Percentiles rank a stretch among this genome's conserved stretches.
These are phyloP conservation scores for Vitis labrusca DNA, from an alignment of 164 flowering plant genomes.

Conservation along the genomic window DNA sequence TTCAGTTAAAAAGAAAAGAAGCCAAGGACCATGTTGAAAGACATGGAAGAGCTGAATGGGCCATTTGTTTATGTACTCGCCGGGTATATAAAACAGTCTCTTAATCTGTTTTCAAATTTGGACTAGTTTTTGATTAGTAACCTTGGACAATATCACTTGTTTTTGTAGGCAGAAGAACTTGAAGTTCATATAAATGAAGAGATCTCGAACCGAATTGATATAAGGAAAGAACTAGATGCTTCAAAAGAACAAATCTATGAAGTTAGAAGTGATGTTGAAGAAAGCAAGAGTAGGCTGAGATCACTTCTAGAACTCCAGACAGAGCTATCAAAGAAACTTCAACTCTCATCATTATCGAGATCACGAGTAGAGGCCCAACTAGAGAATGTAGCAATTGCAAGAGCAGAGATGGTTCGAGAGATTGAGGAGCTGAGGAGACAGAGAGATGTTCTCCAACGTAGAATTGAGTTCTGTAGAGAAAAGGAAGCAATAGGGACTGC, in stretches of 20 bases:
- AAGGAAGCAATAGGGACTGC: conserved; percentile 43
- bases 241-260: conserved; percentile 35
- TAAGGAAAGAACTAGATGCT: conserved; percentile 32
- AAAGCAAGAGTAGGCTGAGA: conserved; percentile 40
- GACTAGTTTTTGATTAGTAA: neutral
- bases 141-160: neutral
- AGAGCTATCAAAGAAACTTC: conserved; percentile 48
- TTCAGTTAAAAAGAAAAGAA: conserved; percentile 34
- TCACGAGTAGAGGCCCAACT: conserved; percentile 34
- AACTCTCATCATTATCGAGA: conserved; percentile 31
- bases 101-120: neutral
- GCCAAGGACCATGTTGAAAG: conserved; percentile 34
- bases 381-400: conserved; percentile 35
- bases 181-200: conserved; percentile 40
- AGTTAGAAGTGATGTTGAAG: conserved; percentile 33
- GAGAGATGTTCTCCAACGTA: conserved; percentile 46
- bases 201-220: conserved; percentile 21
- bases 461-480: conserved; percentile 61
- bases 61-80: conserved; percentile 40
- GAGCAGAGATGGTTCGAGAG: conserved; percentile 41
- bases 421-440: conserved; percentile 54
- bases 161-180: conserved; percentile 40
- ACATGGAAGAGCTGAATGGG: conserved; percentile 53
- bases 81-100: conserved; percentile 33
- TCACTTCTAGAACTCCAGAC: conserved; percentile 44